Base-by-base conservation (phyloP, 192 early-diverging fungal genomes). In the Spizellomyces punctatus region DNA sequence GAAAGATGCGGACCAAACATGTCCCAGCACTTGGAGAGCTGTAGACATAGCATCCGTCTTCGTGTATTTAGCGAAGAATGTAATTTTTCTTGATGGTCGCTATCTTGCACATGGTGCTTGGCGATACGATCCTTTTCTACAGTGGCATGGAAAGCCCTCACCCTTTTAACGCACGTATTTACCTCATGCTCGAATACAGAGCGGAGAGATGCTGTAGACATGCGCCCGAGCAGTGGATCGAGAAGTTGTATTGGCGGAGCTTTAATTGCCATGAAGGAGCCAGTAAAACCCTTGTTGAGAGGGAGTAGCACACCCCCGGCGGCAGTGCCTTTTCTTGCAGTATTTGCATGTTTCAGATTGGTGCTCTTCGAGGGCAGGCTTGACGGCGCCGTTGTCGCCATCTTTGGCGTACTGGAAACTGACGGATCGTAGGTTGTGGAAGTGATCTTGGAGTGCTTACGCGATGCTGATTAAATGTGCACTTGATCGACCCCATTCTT, bases 1-100 rank as follows among this genome's bases (percentile, higher is more conserved):
- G 71, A 64, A 36, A 82, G 59, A 49, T 82, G 78, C 27, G 69
- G 62, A 6, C 56, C 49, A 58, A 71, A 82, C 66, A 72, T 72
- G 12, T 75, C 70, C 81, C 81, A 82, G 52, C 81, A 82, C 58
- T 79, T 68, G 45, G 50, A 56, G 14, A 82, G 71, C 45, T 79
- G 81, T 5, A 44, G 16, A 19, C 73, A 22, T 10, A 76, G 41
- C n/a, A 82, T 64, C 8, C 78, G 67, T n/a, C 77, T 71, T 8
- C 69, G 72, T 3, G 72, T 64, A 50, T 75, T 75, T n/a, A 48
- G 58, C 16, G 72, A 70, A 7, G 69, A 41, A 55, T 72, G 62
- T 6, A 46, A 45, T 16, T 52, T 52, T 3, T 36, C 27, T 36
- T 36, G 27, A 36, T 36, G 27, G 27, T 36, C 27, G 0, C 27